These are phyloP conservation scores for Fusarium verticillioides DNA, from an alignment of 2,329 filamentous ascomycete species.

Conservation along the genomic window DNA sequence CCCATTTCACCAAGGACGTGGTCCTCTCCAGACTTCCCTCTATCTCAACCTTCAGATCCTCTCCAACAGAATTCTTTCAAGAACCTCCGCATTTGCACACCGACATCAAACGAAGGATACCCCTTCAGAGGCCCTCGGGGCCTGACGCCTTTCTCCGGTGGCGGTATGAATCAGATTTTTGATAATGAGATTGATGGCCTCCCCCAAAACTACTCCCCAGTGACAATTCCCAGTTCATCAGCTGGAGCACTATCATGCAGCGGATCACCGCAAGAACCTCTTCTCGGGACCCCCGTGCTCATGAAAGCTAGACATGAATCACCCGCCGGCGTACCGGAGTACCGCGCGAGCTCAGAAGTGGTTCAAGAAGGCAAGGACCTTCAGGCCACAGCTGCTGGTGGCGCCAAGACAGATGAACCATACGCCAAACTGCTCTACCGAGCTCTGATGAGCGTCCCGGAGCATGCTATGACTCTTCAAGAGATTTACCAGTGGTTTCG, in stretches of 20 bases:
- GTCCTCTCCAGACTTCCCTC: conserved; percentile 45
- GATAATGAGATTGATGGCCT: conserved; percentile 37
- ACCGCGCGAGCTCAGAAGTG: conserved; percentile 16
- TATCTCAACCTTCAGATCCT: conserved; percentile 30
- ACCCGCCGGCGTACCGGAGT: conserved; percentile 4
- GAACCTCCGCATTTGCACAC: conserved; percentile 42
- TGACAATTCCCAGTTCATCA: conserved; percentile 21
- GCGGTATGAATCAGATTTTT: conserved; percentile 21
- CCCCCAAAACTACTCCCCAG: conserved; percentile 20
- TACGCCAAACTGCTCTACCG: conserved; percentile 86
- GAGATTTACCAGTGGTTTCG: conserved; percentile 93
- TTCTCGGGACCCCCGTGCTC: conserved; percentile 25
- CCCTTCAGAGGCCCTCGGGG: conserved; percentile 29
- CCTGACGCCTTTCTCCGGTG: conserved; percentile 32
- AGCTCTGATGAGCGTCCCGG: conserved; percentile 75
- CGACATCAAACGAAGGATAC: conserved; percentile 39
- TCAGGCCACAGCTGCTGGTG: not conserved
- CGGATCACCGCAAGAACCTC: conserved; percentile 35
- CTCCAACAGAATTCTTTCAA: conserved; percentile 38
- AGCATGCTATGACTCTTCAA: conserved; percentile 79
- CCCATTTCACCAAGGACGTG: conserved; percentile 51
- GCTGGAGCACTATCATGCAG: conserved; percentile 30
- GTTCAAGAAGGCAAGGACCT: conserved; percentile 21
- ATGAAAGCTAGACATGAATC: conserved; percentile 23
- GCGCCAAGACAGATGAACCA: conserved; percentile 64